Conservation (phyloP, 805 yeast species). For the Saccharomyces paradoxus region DNA sequence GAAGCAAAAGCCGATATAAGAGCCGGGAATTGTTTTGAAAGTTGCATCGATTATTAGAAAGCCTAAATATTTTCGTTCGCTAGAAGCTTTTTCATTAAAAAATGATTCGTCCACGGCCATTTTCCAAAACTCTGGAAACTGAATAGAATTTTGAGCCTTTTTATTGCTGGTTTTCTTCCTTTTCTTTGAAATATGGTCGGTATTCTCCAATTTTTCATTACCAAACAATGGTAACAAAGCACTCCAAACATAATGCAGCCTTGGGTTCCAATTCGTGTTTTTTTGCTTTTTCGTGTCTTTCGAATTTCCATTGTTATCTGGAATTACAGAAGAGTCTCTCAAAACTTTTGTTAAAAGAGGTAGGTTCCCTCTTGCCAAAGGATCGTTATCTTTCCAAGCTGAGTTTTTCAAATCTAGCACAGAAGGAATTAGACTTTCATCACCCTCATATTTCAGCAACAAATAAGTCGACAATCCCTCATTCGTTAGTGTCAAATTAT, state of each 20-base stretch:
- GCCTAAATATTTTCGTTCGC: slow-evolving; percentile 83
- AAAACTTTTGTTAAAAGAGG: slow-evolving; percentile 52
- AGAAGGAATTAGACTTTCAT: slow-evolving; percentile 1
- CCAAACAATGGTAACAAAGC: slow-evolving; percentile 42
- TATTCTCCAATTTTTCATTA: slow-evolving; percentile 7
- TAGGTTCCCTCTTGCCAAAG: slow-evolving; percentile 65
- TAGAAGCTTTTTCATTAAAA: slow-evolving; percentile 67
- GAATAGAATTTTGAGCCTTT: slow-evolving; percentile 25
- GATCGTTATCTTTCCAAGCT: slow-evolving; percentile 66
- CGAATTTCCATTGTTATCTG: slow-evolving; percentile 19
- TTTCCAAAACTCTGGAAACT: slow-evolving; percentile 67
- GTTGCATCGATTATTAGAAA: slow-evolving; percentile 59
- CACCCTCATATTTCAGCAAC: slow-evolving; percentile 11
- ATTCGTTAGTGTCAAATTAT: slow-evolving; percentile 53
- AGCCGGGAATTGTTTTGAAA: slow-evolving; percentile 26
- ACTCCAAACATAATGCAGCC: slow-evolving; percentile 71
- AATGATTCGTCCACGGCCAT: slow-evolving; percentile 70
- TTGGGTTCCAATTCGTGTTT: slow-evolving; percentile 65
- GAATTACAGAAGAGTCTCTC: slow-evolving; percentile 41
- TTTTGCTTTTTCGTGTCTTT: slow-evolving; percentile 34
- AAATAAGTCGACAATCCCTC: slow-evolving; percentile 77
- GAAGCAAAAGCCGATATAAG: slow-evolving; percentile 32
- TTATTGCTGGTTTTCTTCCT: slow-evolving; percentile 32
- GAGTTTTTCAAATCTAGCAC: slow-evolving; percentile 12
- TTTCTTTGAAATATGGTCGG: slow-evolving; percentile 31